phyloP scores from a whole-genome alignment of 2,329 filamentous ascomycete species.

The Trichoderma brevicompactum region DNA sequence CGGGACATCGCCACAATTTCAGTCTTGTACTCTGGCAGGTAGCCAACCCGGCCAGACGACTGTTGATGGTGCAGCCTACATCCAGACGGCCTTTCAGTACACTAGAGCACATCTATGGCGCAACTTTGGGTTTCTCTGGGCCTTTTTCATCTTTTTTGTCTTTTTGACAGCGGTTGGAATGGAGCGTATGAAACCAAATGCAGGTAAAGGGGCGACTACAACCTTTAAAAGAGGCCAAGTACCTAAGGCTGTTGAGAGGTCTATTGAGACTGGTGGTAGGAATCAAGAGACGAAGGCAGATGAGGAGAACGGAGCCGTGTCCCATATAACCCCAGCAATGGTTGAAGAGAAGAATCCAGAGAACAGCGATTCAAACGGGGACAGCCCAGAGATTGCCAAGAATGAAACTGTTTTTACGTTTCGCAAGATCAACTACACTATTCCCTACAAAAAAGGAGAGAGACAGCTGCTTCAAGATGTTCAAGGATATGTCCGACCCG shows the following conservation, averaged over 20 bases:
- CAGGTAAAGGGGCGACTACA: slow-evolving; percentile 62
- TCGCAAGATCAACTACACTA: slow-evolving; percentile 54
- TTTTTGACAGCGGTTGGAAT: slow-evolving; percentile 70
- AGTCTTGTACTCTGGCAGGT: slow-evolving; percentile 57
- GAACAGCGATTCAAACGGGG: slow-evolving; percentile 39
- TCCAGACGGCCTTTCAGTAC: slow-evolving; percentile 60
- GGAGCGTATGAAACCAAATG: slow-evolving; percentile 66
- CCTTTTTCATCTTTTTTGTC: slow-evolving; percentile 75
- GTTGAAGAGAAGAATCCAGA: slow-evolving; percentile 35
- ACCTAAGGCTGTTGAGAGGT: slow-evolving; percentile 60
- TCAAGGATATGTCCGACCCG: slow-evolving; percentile 83
- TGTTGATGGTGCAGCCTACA: slow-evolving; percentile 61
- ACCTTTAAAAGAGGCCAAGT: slow-evolving; percentile 67
- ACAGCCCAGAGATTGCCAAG: slow-evolving; percentile 56
- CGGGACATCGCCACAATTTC: slow-evolving; percentile 42
- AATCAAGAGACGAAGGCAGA: slow-evolving; percentile 49
- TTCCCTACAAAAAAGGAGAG: slow-evolving; percentile 63
- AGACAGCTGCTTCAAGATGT: slow-evolving; percentile 74
- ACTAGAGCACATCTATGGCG: slow-evolving; percentile 66
- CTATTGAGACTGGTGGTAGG: slow-evolving; percentile 57
- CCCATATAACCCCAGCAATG: slow-evolving; percentile 68
- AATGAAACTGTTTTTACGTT: slow-evolving; percentile 65
- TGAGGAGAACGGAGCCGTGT: slow-evolving; percentile 49
- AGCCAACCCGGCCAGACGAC: slow-evolving; percentile 51
- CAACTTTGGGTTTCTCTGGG: slow-evolving; percentile 78